A percentile compares a stretch with the other conserved stretches of the same genome.
phyloP scores from a whole-genome alignment of 2,329 filamentous ascomycete species.

The Colletotrichum navitas region DNA sequence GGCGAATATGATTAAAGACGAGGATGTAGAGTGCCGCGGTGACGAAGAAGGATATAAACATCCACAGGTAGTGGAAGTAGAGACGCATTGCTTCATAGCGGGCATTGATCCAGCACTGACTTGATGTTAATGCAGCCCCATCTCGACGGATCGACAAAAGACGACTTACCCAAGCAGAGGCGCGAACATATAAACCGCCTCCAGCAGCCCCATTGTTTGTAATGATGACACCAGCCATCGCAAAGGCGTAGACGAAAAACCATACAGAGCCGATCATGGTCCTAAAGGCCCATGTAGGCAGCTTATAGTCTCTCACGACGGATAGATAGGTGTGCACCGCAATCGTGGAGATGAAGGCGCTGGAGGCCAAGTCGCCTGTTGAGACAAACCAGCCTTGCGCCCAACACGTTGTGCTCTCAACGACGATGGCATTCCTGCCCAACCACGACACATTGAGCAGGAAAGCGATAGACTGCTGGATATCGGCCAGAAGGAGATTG shows the following conservation, averaged over 20 bases:
- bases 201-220: slow-evolving; percentile 30
- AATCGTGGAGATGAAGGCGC: slow-evolving; percentile 69
- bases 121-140: slow-evolving; percentile 69
- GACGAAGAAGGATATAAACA: slow-evolving; percentile 59
- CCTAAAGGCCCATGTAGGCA: slow-evolving; percentile 60
- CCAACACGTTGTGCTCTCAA: slow-evolving; percentile 62
- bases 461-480: slow-evolving; percentile 69
- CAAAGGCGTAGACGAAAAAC: slow-evolving; percentile 54
- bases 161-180: slow-evolving; percentile 64
- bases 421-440: slow-evolving; percentile 58
- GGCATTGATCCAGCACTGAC: slow-evolving; percentile 71
- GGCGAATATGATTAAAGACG: slow-evolving; percentile 57
- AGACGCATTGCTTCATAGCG: slow-evolving; percentile 65
- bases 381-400: slow-evolving; percentile 70
- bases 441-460: slow-evolving; percentile 67
- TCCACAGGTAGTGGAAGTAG: slow-evolving; percentile 73
- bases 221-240: slow-evolving; percentile 24
- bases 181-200: slow-evolving; percentile 62
- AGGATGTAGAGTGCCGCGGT: slow-evolving; percentile 56
- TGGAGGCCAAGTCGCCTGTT: slow-evolving; percentile 68
- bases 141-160: slow-evolving; percentile 65
- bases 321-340: slow-evolving; percentile 69
- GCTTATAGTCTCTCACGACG: slow-evolving; percentile 63
- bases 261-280: slow-evolving; percentile 58
- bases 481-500: slow-evolving; percentile 70